These are phyloP conservation scores for Calonectria pseudoturangicola DNA, from an alignment of 2,329 filamentous ascomycete species.

Conservation along the genomic window DNA sequence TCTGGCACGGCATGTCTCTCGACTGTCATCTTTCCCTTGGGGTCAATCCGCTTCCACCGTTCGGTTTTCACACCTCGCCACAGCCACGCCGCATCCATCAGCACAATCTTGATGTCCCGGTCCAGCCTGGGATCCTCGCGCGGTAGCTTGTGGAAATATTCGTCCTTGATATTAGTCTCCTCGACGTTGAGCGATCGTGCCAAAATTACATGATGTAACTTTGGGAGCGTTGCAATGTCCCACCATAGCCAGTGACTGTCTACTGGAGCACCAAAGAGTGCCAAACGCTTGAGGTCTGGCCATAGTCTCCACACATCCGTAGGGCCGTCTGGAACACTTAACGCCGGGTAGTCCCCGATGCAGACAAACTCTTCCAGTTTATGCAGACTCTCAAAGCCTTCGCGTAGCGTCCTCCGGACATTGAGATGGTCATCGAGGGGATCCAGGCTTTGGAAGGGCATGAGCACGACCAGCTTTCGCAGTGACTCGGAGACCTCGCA, in stretches of 20 bases:
- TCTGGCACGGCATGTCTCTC: conserved; percentile 62
- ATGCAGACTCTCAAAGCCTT: conserved; percentile 66
- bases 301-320: conserved; percentile 66
- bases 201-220: conserved; percentile 65
- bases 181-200: conserved; percentile 60
- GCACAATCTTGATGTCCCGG: conserved; percentile 56
- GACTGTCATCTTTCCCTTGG: conserved; percentile 61
- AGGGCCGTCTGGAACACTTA: conserved; percentile 58
- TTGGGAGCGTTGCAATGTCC: conserved; percentile 60
- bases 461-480: conserved; percentile 67
- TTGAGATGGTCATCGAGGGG: conserved; percentile 64
- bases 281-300: conserved; percentile 64
- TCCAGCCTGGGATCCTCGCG: conserved; percentile 53
- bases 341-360: conserved; percentile 66
- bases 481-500: conserved; percentile 63
- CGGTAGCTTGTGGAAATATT: conserved; percentile 62
- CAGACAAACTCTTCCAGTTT: conserved; percentile 69
- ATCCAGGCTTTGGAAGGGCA: conserved; percentile 67
- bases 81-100: conserved; percentile 56
- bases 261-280: conserved; percentile 64
- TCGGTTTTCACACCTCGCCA: conserved; percentile 52
- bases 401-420: conserved; percentile 63
- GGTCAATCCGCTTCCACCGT: conserved; percentile 60
- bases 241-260: conserved; percentile 63
- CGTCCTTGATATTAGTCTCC: conserved; percentile 62